These are phyloP conservation scores for Fagopyrum homotropicum DNA, from an alignment of 148 eudicot species.

Conservation along the genomic window DNA sequence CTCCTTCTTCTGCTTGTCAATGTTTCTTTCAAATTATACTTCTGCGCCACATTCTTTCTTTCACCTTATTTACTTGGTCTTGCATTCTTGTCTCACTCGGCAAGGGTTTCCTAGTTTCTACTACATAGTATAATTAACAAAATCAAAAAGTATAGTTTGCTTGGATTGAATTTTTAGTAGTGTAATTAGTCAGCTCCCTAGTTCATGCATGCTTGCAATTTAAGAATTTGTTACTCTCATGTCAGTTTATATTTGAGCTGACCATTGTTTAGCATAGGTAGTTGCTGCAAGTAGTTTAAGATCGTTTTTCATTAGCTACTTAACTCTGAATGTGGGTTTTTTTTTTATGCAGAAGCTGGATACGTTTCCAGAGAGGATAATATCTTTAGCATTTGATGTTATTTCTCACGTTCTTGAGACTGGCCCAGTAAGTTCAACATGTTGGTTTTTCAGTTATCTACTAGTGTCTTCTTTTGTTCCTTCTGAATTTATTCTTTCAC, in stretches of 20 bases:
- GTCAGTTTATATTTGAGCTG: background rate
- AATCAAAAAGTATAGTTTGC: background rate
- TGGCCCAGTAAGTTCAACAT: conserved; percentile 53
- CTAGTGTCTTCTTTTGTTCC: background rate
- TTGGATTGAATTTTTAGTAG: background rate
- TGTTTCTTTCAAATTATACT: background rate
- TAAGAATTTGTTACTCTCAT: background rate
- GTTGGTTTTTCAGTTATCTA: background rate
- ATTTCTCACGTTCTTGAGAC: conserved; percentile 72
- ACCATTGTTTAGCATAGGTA: background rate
- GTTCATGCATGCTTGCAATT: background rate
- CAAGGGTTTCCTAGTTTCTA: background rate
- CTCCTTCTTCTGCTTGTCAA: background rate
- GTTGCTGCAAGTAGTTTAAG: background rate
- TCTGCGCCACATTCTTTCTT: background rate
- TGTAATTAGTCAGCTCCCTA: background rate
- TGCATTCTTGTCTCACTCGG: background rate
- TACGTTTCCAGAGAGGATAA: conserved; percentile 52
- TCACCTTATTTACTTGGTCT: background rate
- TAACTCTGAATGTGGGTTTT: background rate
- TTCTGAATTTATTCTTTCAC: background rate
- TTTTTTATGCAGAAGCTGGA: conserved; percentile 50
- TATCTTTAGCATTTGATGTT: conserved; percentile 70
- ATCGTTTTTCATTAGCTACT: background rate
- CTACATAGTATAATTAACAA: background rate